Evolutionary conservation across 306 rosid genomes (phyloP).

Genomic region (Aeschynomene evenia): DNA sequence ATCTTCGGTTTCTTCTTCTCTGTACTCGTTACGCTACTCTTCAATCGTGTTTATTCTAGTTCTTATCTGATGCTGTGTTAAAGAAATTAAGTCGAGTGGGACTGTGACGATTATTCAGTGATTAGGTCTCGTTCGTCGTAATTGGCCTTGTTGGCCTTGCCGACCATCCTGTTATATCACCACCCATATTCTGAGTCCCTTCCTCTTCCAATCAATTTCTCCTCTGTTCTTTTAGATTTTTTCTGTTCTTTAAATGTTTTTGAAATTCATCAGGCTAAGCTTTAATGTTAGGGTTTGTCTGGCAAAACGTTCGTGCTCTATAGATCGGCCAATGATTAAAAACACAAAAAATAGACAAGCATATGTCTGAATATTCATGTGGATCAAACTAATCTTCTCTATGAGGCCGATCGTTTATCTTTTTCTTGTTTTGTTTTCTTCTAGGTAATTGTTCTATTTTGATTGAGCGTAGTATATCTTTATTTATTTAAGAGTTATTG

Average conservation of each 20-base stretch:
- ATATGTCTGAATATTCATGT: constrained; percentile 85
- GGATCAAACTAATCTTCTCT: constrained; percentile 80
- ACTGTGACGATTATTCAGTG: constrained; percentile 54
- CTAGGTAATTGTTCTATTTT: too few relatives aligned
- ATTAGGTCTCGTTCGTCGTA: constrained; percentile 99
- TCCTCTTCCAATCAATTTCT: too few relatives aligned
- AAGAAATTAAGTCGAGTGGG: constrained; percentile 12
- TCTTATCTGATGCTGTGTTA: background rate
- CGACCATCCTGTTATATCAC: constrained; percentile 96
- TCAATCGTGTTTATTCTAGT: background rate
- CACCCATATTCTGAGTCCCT: constrained; percentile 89
- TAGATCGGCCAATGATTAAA: constrained; percentile 64
- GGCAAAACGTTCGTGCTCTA: background rate
- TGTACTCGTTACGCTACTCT: background rate
- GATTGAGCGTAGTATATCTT: too few relatives aligned
- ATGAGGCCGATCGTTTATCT: constrained; percentile 53
- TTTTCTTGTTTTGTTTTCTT: too few relatives aligned
- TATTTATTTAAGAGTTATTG: too few relatives aligned
- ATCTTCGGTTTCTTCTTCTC: background rate
- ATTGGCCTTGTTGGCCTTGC: constrained; percentile 74
- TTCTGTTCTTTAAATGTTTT: background rate
- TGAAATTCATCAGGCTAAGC: too few relatives aligned
- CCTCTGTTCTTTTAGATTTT: too few relatives aligned
- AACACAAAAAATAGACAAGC: constrained; percentile 58
- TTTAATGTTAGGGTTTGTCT: background rate